Base-by-base conservation (phyloP, 345 rosid species). In the Melastoma malabathricum region DNA sequence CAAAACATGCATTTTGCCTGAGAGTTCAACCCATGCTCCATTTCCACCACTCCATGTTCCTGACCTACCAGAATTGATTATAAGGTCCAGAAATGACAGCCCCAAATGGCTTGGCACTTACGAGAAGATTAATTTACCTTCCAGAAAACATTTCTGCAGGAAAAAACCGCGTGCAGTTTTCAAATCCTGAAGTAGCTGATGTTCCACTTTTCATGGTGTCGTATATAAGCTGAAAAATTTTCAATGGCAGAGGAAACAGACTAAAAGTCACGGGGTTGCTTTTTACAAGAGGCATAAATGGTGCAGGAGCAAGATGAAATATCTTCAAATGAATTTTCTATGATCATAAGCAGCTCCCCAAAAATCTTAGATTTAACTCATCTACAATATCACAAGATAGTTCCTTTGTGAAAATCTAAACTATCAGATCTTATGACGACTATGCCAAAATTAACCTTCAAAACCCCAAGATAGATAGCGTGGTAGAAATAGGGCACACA, bases 1-100 rank as follows among this genome's bases (percentile, higher is more conserved):
- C 72, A 92, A 73, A 58, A 92, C 90, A 70, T 81, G 96, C 98
- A 92, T 87, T 84, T 92, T 87, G 56, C 98, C 95, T 15, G 98
- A 92, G 41, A 92, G 85, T 66, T 87, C 98, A 60, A 92, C 86
- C 98, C 98, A 90, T 44, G 93, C 76, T 58, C 96, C 98, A 70
- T 78, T 77, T 65, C 93, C 97, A 49, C 98, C 96, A 57, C 71
- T 79, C 96, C 96, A 84, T 38, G 95, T 65, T 72, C 97, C 98
- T 61, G 93, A 87, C 72, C 98, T 87, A 63, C 54, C 55, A 68
- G 59, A 44, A 39, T 43, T 49, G 65, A 49, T 59, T 49, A 59
- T 51, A 44, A 43, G 46, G 44, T 18, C 57, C 34, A 57, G 68
- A 52, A 46, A 56, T 48, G 63, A 22, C 29, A 18, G 15, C 15